phyloP scores from a whole-genome alignment of 2,329 filamentous ascomycete genomes.

The Ophiosphaerella narmari region DNA sequence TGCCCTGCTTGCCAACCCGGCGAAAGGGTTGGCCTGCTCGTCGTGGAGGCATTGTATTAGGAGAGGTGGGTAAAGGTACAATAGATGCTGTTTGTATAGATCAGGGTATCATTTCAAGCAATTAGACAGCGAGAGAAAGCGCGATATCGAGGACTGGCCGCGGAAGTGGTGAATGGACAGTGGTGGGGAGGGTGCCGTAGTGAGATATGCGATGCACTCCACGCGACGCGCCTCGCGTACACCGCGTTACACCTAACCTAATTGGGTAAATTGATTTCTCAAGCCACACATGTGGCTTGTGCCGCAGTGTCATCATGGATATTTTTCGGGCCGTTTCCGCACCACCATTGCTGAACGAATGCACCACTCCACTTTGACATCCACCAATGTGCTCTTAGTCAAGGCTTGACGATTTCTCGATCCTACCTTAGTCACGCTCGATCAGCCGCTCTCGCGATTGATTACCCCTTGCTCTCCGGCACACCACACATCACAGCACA shows the following conservation, averaged over 20 bases:
- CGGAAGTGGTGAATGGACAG: slow-evolving; percentile 10
- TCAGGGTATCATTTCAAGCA: slow-evolving; percentile 39
- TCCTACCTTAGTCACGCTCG: not conserved
- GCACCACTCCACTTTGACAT: slow-evolving; percentile 9
- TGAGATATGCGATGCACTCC: slow-evolving; percentile 14
- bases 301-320: slow-evolving; percentile 25
- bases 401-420: not conserved
- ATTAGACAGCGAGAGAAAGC: slow-evolving; percentile 19
- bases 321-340: slow-evolving; percentile 31
- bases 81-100: slow-evolving; percentile 28
- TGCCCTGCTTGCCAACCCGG: slow-evolving; percentile 50
- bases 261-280: slow-evolving; percentile 32
- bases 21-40: slow-evolving; percentile 48
- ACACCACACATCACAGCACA: slow-evolving; percentile 25
- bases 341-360: slow-evolving; percentile 10
- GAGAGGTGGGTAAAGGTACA: slow-evolving; percentile 20
- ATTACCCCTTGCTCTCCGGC: not conserved
- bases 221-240: slow-evolving; percentile 31
- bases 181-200: slow-evolving; percentile 1
- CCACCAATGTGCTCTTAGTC: not conserved
- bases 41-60: slow-evolving; percentile 51
- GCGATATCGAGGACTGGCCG: slow-evolving; percentile 19
- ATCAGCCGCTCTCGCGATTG: not conserved
- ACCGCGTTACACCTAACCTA: slow-evolving; percentile 22
- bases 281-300: slow-evolving; percentile 22